Evolutionary conservation across 2,329 filamentous ascomycete species (phyloP), one percentile per base, ranked within the genome.

Genomic region (Ustilaginoidea virens): DNA sequence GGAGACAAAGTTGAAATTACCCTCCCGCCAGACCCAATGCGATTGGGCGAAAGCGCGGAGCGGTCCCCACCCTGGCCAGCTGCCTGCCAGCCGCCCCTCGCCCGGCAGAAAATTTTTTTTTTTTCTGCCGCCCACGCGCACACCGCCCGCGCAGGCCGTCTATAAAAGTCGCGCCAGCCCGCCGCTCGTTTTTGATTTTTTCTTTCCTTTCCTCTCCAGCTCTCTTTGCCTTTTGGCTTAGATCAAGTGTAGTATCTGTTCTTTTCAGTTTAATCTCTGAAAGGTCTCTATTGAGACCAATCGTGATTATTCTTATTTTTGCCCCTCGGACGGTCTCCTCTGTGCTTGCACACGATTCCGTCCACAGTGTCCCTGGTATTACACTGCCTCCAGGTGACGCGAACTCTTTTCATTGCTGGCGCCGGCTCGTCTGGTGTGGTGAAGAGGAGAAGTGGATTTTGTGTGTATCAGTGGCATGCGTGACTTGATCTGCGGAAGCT

Each of bases 241-340:
- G 78, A 83, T 83, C 78, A 83, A 81, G 76, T 83, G 76, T 82
- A 83, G 78, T 83, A 83, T 81, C 77, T 82, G 78, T 85, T 86
- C 79, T 85, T 83, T 80, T 82, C 75, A 86, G 80, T 83, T 85
- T 86, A 85, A 85, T 83, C 75, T 79, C 79, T 86, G 78, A 78
- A 80, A 83, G 68, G 66, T 64, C 63, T 65, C 73, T 69, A 80
- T 61, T 65, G 72, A 63, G 62, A 62, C 63, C 64, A 70, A 69
- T 67, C 64, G 63, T 72, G 75, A 81, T 86, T 85, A 81, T 71
- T 72, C 75, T 65, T 67, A 82, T 86, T 55, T 55, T 56, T 56
- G 51, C 40, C 28, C 15, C 25, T 24, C 23, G 50, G 46, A 42
- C 29, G 38, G 46, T 45, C 40, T 52, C 52, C 51, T 42, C 51